phyloP scores from a whole-genome alignment of 768 basidiomycete species.

The Suillus luteus region DNA sequence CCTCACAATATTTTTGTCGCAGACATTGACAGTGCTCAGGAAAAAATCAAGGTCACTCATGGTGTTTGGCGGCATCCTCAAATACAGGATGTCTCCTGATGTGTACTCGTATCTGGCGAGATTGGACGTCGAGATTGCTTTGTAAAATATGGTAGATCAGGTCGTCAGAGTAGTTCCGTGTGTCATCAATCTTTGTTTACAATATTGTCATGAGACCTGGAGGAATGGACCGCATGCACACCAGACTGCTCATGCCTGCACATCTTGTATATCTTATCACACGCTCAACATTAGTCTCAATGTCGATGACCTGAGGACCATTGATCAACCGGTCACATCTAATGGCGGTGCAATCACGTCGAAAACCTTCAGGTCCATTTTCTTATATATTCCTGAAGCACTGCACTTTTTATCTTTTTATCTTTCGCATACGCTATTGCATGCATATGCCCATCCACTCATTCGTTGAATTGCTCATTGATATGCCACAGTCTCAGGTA shows the following conservation, averaged over 20 bases:
- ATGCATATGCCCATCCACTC: not conserved
- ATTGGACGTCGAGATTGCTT: conserved; percentile 82
- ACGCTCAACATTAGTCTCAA: not conserved
- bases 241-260: not conserved
- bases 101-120: conserved; percentile 87
- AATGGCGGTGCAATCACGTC: not conserved
- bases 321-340: not conserved
- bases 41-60: conserved; percentile 85
- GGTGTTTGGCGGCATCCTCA: conserved; percentile 85
- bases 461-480: not conserved
- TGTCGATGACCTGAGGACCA: not conserved
- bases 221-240: not conserved
- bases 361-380: not conserved
- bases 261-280: too few relatives aligned
- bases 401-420: not conserved
- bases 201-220: not conserved
- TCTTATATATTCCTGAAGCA: not conserved
- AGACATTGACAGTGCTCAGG: conserved; percentile 68
- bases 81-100: conserved; percentile 88
- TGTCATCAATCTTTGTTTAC: conserved; percentile 1
- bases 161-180: not conserved
- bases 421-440: not conserved
- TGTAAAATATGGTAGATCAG: conserved; percentile 38
- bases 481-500: not conserved
- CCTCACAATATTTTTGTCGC: conserved; percentile 20